phyloP scores from a whole-genome alignment of 2,329 filamentous ascomycete genomes.

The Aspergillus calidoustus region DNA sequence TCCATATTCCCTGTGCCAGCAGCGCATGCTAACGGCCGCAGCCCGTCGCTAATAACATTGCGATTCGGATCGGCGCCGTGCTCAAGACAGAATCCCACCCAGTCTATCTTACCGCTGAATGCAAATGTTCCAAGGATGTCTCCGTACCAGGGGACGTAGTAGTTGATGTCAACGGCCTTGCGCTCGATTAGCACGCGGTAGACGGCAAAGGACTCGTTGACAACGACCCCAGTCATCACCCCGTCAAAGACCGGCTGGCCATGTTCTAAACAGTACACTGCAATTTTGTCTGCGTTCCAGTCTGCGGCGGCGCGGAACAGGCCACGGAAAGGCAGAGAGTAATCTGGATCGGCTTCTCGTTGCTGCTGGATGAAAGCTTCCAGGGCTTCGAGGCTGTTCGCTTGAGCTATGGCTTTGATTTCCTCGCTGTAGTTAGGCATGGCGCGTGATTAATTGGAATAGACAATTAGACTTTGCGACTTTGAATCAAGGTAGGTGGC shows the following conservation, averaged over 20 bases:
- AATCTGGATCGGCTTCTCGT: background rate
- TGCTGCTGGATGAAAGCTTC: conserved; percentile 10
- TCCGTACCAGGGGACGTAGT: conserved; percentile 5
- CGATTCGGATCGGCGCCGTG: conserved; percentile 13
- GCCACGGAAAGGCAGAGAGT: background rate
- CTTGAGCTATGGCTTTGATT: background rate
- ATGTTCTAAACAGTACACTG: conserved; percentile 8
- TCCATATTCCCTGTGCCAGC: background rate
- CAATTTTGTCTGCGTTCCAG: background rate
- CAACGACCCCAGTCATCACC: background rate
- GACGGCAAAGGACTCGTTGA: background rate
- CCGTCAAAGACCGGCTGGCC: background rate
- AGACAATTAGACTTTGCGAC: no score
- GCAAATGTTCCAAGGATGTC: conserved; percentile 6
- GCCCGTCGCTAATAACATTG: conserved; percentile 1
- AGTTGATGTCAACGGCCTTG: conserved; percentile 5
- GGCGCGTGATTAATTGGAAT: background rate
- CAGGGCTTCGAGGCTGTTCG: background rate
- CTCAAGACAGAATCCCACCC: conserved; percentile 12
- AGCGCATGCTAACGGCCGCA: conserved; percentile 4
- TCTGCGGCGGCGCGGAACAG: background rate
- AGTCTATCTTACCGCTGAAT: background rate
- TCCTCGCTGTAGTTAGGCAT: background rate
- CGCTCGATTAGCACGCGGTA: conserved; percentile 6
- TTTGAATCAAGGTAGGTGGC: no score